These are phyloP conservation scores for Tetrahymena malaccensis DNA, from an alignment of 73 alveolate species.

Conservation along the genomic window DNA sequence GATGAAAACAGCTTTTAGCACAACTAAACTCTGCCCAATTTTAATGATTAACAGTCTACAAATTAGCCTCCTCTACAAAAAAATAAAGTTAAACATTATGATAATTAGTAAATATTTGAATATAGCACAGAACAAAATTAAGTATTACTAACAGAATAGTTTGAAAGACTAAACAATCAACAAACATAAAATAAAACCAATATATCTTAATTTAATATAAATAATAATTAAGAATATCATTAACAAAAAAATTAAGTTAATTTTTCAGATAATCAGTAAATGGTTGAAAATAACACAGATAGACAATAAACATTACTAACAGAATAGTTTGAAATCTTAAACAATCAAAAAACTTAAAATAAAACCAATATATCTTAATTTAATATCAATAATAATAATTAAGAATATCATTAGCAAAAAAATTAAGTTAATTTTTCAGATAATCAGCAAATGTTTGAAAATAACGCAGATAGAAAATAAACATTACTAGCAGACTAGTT, in stretches of 20 bases:
- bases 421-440: not conserved
- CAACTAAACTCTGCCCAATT: not conserved
- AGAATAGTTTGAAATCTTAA: not conserved
- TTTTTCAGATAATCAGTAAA: not conserved
- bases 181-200: not conserved
- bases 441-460: no score
- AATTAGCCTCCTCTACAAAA: not conserved
- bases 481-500: not conserved
- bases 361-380: not conserved
- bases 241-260: no score
- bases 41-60: not conserved
- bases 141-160: not conserved
- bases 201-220: not conserved
- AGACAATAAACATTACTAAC: not conserved
- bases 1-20: not conserved
- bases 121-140: not conserved
- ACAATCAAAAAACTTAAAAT: not conserved
- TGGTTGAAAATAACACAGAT: not conserved
- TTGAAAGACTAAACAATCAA: no score
- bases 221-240: not conserved
- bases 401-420: not conserved
- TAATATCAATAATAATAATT: no score
- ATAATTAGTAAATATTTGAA: not conserved
- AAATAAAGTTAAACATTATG: not conserved
- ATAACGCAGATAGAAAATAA: not conserved